phyloP scores from a whole-genome alignment of 345 rosid genomes.

The Orychophragmus violaceus region DNA sequence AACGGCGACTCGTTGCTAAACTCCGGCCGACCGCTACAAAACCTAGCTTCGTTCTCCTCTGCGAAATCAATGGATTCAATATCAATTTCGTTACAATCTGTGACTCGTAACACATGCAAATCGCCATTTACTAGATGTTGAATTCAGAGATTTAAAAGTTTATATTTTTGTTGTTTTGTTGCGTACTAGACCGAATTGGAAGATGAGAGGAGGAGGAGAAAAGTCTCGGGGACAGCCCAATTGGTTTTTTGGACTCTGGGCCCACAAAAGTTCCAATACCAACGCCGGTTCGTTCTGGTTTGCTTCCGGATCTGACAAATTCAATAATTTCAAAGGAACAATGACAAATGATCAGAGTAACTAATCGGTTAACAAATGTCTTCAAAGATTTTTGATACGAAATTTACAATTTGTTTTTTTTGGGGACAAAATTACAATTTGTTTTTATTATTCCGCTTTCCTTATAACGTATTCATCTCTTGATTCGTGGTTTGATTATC shows the following conservation, averaged over 20 bases:
- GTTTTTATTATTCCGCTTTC: too few relatives aligned
- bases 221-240: background rate
- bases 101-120: conserved; percentile 32
- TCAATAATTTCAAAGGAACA: too few relatives aligned
- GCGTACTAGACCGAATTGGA: background rate
- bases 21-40: conserved; percentile 19
- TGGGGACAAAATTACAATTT: too few relatives aligned
- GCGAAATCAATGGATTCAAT: conserved; percentile 9
- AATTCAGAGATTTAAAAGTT: background rate
- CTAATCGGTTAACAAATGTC: too few relatives aligned
- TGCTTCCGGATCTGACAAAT: background rate
- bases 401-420: too few relatives aligned
- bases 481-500: too few relatives aligned
- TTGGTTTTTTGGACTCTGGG: background rate
- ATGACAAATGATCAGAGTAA: too few relatives aligned
- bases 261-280: background rate
- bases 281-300: background rate
- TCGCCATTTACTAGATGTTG: too few relatives aligned
- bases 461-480: too few relatives aligned
- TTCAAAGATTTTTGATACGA: too few relatives aligned
- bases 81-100: conserved; percentile 14
- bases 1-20: conserved; percentile 14
- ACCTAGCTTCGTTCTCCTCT: conserved; percentile 9
- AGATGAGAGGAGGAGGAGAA: background rate
- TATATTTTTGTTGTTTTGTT: background rate